These are phyloP conservation scores for Nothophaeocryptopus gaeumannii DNA, from an alignment of 2,329 filamentous ascomycete species.

Conservation along the genomic window DNA sequence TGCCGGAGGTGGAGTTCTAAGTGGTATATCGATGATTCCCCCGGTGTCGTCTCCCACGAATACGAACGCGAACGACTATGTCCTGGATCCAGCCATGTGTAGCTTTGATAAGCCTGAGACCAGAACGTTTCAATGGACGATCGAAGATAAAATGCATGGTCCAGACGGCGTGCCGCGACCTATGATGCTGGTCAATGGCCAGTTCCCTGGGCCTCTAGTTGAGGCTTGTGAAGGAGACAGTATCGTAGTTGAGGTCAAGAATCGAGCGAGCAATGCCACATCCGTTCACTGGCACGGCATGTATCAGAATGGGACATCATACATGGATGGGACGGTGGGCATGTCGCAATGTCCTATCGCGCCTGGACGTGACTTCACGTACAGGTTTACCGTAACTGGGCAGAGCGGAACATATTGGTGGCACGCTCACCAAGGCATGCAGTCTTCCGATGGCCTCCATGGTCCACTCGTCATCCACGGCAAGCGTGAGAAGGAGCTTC, in stretches of 20 bases:
- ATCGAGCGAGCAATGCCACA: conserved; percentile 41
- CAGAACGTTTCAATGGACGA: not conserved
- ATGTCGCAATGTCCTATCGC: conserved; percentile 34
- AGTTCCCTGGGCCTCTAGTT: conserved; percentile 36
- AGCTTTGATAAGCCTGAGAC: not conserved
- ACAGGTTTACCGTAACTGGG: conserved; percentile 51
- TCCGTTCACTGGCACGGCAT: conserved; percentile 37
- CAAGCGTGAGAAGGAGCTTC: conserved; percentile 44
- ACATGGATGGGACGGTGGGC: conserved; percentile 34
- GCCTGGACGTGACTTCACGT: conserved; percentile 33
- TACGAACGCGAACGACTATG: conserved; percentile 4
- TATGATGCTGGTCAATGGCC: conserved; percentile 32
- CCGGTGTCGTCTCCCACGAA: not conserved
- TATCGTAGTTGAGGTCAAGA: conserved; percentile 35
- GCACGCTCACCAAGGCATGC: conserved; percentile 60
- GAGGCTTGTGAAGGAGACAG: conserved; percentile 37
- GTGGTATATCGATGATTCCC: not conserved
- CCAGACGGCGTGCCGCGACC: conserved; percentile 13
- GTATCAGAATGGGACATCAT: conserved; percentile 32
- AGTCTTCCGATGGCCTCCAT: conserved; percentile 60
- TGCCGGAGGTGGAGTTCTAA: not conserved
- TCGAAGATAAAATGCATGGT: conserved; percentile 2
- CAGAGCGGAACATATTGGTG: conserved; percentile 56
- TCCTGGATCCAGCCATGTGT: not conserved
- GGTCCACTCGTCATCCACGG: conserved; percentile 60